Base-by-base conservation (phyloP, 495 filamentous ascomycete species). In the Lophium mytilinum region DNA sequence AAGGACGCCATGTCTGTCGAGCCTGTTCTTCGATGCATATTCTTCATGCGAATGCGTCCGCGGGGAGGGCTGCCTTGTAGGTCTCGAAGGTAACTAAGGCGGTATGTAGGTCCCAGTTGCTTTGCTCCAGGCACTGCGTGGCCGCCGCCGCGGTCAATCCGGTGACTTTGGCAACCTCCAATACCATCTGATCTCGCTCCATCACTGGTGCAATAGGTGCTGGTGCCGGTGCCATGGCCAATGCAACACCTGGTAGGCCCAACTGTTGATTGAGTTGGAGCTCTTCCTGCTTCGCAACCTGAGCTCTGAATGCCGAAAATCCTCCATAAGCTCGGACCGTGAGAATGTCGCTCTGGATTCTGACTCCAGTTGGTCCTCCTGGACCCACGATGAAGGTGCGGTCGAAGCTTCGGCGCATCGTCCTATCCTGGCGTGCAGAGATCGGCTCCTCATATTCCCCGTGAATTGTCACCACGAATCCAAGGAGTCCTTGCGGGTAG, bases 331-430 rank as follows among this genome's bases (percentile, higher is more conserved):
- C 77, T 43, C 86, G 79, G 24, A 95, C 69, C 18, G 80, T 80
- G 46, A 94, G 76, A 64, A 88, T 81, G 69, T 97, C 92, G 67
- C 78, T 90, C 51, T 90, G 76, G 17, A 96, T 88, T 40, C 90
- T 78, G 40, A 96, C 81, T 4, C 78, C 76, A 17, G 75, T 61
- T 7, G 76, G 77, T 21, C 75, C 76, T 36, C 88, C 89, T 4
- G 90, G 90, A 0, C 89, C 89, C 17, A 97, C 75, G 42, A 91
- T 75, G 62, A 97, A 90, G 0, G 83, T 88, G 19, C 92, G 83
- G 58, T 92, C 87, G 72, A 96, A 97, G 61, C 85, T 88, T 58
- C 92, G 84, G 4, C 68, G 74, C 53, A 78, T 77, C 30, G 80
- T 78, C 17, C 65, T 74, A 54, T 81, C 79, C 36, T 78, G 71